Percentiles rank a stretch among this genome's conserved stretches.
phyloP scores from a whole-genome alignment of 2,329 filamentous ascomycete species.

The Aschersonia sp. region DNA sequence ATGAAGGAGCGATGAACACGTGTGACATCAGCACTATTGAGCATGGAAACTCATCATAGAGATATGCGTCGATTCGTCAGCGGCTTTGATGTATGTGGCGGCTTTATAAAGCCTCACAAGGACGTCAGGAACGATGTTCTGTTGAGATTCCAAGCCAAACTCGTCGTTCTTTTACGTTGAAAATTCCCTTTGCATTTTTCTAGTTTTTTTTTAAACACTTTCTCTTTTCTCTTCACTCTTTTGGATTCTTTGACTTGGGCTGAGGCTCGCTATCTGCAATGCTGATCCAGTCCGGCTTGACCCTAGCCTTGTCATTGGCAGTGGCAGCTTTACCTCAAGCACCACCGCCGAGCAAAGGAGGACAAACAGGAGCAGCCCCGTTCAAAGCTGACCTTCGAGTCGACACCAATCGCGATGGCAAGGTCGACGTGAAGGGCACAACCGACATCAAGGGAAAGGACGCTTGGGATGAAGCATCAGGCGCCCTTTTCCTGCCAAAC shows the following conservation, averaged over 20 bases:
- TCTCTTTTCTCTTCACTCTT: not conserved
- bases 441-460: slow-evolving; percentile 11
- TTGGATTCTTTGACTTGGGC: not conserved
- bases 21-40: no score
- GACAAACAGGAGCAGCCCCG: slow-evolving; percentile 1
- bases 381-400: slow-evolving; percentile 10
- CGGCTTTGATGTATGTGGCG: no score
- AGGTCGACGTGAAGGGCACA: slow-evolving; percentile 10
- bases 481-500: slow-evolving; percentile 20
- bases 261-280: not conserved
- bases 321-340: not conserved
- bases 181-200: no score
- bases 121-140: no score
- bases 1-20: no score
- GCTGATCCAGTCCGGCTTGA: not conserved
- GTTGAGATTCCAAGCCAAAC: no score
- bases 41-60: no score
- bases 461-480: slow-evolving; percentile 9
- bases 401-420: slow-evolving; percentile 20
- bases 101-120: no score
- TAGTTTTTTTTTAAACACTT: no score
- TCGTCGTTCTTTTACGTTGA: no score
- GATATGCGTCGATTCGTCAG: no score
- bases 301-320: not conserved
- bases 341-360: no score